Base-by-base conservation (phyloP, 2,329 filamentous ascomycete genomes). In the Chaetomium globosum region DNA sequence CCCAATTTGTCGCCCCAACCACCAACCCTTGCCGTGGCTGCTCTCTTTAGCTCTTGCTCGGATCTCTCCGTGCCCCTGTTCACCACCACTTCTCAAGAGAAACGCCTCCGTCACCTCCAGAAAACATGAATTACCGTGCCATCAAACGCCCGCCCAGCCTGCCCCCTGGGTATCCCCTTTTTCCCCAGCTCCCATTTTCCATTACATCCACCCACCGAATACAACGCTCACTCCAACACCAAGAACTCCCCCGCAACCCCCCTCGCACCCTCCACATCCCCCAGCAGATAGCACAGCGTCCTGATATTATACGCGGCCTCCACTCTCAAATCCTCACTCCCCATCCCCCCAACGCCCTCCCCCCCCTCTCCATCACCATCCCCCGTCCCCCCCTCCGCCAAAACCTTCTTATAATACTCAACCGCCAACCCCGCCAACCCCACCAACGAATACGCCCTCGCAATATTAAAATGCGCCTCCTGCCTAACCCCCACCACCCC, bases 391-490 rank as follows among this genome's bases (percentile, higher is more conserved):
- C 70, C 74, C 65, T 81, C 80, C n/a, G 75, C 74, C 31, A 83
- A 72, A 8, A 80, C 82, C 63, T 78, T 76, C 8, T 73, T 80
- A 74, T 97, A 98, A 61, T 86, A 89, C 26, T 87, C 82, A 4
- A 91, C 79, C 0, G 93, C 92, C 31, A 96, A 78, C 73, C 91
- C 87, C 23, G 84, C 81, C 65, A 96, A 79, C 0, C 91, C 91
- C 12, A 96, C 80, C 65, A 89, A 82, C 75, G 95, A 90, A 80
- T 90, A 95, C 30, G 87, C 85, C 26, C 92, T 82, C 1, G 85
- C 92, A 56, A 93, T 82, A 72, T 96, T 96, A 78, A 89, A 96
- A 73, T 91, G 89, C 8, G 91, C 91, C 77, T 96, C 92, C 73
- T 92, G 89, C 57, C 81, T 77, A 71, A 88, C 39, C 5, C 23